Evolutionary conservation across 768 basidiomycete genomes (phyloP).

Genomic region (Boletus rex-veris): DNA sequence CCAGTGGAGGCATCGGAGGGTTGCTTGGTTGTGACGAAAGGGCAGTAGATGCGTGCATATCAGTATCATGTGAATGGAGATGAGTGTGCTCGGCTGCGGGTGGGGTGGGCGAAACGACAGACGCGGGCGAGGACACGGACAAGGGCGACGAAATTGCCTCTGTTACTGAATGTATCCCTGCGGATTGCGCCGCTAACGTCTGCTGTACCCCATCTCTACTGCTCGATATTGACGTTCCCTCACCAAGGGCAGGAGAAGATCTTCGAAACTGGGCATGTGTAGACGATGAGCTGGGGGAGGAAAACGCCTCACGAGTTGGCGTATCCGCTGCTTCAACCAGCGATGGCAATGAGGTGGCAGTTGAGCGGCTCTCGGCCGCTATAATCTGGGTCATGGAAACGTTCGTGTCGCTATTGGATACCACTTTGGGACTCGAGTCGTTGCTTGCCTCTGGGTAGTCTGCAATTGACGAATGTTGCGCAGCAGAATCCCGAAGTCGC

Average conservation of each 20-base stretch:
- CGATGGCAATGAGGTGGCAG: not conserved
- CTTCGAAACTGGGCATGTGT: not conserved
- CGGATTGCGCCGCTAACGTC: not conserved
- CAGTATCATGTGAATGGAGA: constrained; percentile 3
- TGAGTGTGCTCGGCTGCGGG: constrained; percentile 2
- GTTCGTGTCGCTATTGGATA: constrained; percentile 2
- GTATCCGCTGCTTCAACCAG: not conserved
- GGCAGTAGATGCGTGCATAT: not conserved
- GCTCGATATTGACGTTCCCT: not conserved
- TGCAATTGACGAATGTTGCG: constrained; percentile 14
- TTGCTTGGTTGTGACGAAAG: constrained; percentile 10
- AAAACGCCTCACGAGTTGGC: not conserved
- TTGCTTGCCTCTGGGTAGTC: constrained; percentile 19
- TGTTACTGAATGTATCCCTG: constrained; percentile 9
- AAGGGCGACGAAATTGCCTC: constrained; percentile 25
- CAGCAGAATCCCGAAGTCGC: constrained; percentile 35
- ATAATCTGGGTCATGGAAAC: constrained; percentile 2
- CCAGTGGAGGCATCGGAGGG: not conserved
- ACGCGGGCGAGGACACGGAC: constrained; percentile 4
- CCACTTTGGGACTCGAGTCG: not conserved
- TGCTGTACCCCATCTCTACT: not conserved
- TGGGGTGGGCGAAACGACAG: not conserved
- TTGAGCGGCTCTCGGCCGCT: not conserved
- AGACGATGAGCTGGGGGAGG: not conserved
- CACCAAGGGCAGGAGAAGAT: not conserved